Base-by-base conservation (phyloP, 1,284 basidiomycete genomes). In the Heterobasidion occidentale region DNA sequence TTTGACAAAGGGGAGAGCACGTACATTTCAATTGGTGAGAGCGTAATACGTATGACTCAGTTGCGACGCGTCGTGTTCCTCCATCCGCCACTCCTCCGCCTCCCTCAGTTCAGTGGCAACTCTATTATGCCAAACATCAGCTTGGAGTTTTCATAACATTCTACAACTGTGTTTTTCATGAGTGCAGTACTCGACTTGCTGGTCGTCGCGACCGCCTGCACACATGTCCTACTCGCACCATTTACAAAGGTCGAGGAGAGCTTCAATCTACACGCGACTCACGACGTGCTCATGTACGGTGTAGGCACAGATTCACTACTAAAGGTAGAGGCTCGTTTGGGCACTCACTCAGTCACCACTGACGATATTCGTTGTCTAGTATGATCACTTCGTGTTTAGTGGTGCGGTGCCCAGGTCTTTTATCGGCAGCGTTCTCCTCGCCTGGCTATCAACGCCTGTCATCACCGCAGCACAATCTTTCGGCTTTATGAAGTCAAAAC, bases 181-280 rank as follows among this genome's bases (percentile, higher is more conserved):
- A 51, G 19, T 36, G 12, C 38, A 42, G 11, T 34, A 9, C 67
- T 80, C n/a, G 86, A 90, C 66, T 61, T 77, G 44, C 63, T 86
- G 4, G 70, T 92, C 7, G 68, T 90, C 46, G 62, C 71, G 0
- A 75, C 83, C 33, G 76, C 79, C 47, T 85, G 81, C 73, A 59
- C 69, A 1, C 88, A 95, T 64, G 86, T 94, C 54, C 61, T 89
- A 6, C 70, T 92, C 6, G 80, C 90, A 2, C 96, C 96, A 0
- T 95, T 90, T 68, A 92, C 91, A 3, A 99, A 99, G 73, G 96
- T 99, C 45, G 97, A 99, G 70, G 96, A 99, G 74, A 92, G 89
- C 67, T 98, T 98, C 77, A 94, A 90, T 60, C 79, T 98, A 6
- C 96, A 99, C 67, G 95, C 93, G 0, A 83, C 80, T 0, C 92